These are phyloP conservation scores for Neoscytalidium dimidiatum DNA, from an alignment of 2,329 filamentous ascomycete genomes.

Conservation along the genomic window DNA sequence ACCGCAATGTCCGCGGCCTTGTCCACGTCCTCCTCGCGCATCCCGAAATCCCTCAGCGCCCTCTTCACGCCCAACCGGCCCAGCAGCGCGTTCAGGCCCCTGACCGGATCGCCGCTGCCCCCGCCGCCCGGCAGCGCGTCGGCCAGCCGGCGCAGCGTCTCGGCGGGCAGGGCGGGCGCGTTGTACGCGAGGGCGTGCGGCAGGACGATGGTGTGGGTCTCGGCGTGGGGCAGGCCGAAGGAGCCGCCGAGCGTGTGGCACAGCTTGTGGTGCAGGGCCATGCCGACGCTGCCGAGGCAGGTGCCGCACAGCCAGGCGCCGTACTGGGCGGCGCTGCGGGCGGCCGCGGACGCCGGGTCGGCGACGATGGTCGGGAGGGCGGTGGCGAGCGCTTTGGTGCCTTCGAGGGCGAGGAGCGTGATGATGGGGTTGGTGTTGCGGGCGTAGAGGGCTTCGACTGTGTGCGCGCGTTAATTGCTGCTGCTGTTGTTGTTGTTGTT, in stretches of 20 bases:
- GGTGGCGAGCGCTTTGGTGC: constrained; percentile 54
- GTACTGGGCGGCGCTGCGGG: constrained; percentile 58
- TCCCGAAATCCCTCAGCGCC: constrained; percentile 48
- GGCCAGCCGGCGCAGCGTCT: constrained; percentile 56
- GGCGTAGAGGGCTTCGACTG: constrained; percentile 65
- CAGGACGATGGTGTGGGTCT: constrained; percentile 65
- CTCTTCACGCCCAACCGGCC: constrained; percentile 53
- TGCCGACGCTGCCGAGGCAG: constrained; percentile 61
- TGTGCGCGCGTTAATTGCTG: background rate
- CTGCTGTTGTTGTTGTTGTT: too few relatives aligned
- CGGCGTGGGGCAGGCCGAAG: constrained; percentile 65
- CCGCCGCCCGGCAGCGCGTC: constrained; percentile 57
- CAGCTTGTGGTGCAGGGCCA: constrained; percentile 69
- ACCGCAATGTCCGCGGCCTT: constrained; percentile 61
- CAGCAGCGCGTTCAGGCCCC: background rate
- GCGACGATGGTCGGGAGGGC: constrained; percentile 56
- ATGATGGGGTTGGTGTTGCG: constrained; percentile 63
- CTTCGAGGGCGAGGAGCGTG: constrained; percentile 59
- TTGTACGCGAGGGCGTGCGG: constrained; percentile 67
- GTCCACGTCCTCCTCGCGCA: constrained; percentile 63
- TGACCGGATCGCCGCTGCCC: constrained; percentile 52
- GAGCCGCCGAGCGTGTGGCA: constrained; percentile 66
- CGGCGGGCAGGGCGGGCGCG: constrained; percentile 52
- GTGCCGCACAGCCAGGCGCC: constrained; percentile 67
- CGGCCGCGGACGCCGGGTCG: constrained; percentile 46